Conservation (phyloP, 2,329 filamentous ascomycete genomes). For the Gaeumannomyces tritici region DNA sequence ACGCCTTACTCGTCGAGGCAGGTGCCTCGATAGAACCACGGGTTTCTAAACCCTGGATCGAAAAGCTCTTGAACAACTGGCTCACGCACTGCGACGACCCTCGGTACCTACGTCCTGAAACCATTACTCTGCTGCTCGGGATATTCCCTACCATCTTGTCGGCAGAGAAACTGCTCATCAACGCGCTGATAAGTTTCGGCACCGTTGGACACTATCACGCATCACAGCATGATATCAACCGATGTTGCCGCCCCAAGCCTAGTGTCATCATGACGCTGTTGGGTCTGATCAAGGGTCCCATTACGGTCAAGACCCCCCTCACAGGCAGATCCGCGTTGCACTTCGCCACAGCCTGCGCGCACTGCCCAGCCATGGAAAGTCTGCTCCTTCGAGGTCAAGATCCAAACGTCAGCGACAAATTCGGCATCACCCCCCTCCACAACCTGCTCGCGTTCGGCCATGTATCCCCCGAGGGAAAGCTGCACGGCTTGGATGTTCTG, state of each 20-base stretch:
- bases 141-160: no score
- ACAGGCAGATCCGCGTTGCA: not conserved
- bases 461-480: not conserved
- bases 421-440: not conserved
- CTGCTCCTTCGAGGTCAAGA: not conserved
- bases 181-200: no score
- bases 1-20: not conserved
- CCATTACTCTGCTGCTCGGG: no score
- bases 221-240: not conserved
- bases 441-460: not conserved
- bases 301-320: not conserved
- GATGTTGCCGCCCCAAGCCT: no score
- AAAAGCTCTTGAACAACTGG: no score
- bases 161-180: no score
- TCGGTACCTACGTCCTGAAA: no score
- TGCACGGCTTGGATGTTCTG: not conserved
- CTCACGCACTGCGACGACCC: no score
- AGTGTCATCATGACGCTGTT: not conserved
- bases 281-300: not conserved
- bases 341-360: not conserved
- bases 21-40: no score
- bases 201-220: not conserved
- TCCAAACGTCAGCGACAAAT: not conserved
- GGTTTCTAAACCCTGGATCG: no score
- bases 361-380: not conserved